Evolutionary conservation across 208 protist genomes (phyloP), one percentile per base, ranked within the genome.

Genomic region (Crithidia expoeki): DNA sequence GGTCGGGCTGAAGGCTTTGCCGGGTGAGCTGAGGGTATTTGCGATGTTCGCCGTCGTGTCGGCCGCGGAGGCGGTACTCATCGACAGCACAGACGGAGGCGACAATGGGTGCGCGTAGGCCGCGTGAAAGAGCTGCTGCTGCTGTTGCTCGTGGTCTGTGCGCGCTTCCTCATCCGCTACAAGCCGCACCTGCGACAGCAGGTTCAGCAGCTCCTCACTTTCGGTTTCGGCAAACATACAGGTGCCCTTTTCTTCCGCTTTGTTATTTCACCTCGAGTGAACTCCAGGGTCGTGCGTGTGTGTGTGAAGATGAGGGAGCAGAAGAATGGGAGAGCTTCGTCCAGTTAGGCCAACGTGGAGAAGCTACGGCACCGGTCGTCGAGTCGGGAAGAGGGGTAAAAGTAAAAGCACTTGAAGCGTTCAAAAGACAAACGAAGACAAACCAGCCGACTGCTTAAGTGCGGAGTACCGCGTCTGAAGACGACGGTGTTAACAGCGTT

Each of bases 171-270:
- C 74, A 23, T 74, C 67, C 0, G 50, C 60, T 17, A 69, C 63
- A 1, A 72, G 46, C 7, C 65, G 67, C 51, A 79, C 74, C 59
- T 74, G 65, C 36, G 74, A 74, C 21, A 79, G 59, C 30, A 79
- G 61, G n/a, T 74, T 50, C 40, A 79, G 55, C 67, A 79, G 58
- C 55, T 79, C 74, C 25, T 67, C 68, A 55, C 55, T 79, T 34
- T 79, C 67, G 4, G 67, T 40, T 46, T 79, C 64, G 4, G 67
- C 63, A 19, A 72, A 74, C 74, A 79, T 79, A n/a, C n/a, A 32
- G 58, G 11, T 40, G 30, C 17, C 19, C 2, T 4, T 3, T 16
- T 30, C 14, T 52, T 42, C 34, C 6, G 11, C 49, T 25, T 32
- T 32, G 23, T 25, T 53, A 4, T 19, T 53, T 32, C 49, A 36